Conservation (phyloP, 176 grass and related monocot species). For the Oryza nivara region DNA sequence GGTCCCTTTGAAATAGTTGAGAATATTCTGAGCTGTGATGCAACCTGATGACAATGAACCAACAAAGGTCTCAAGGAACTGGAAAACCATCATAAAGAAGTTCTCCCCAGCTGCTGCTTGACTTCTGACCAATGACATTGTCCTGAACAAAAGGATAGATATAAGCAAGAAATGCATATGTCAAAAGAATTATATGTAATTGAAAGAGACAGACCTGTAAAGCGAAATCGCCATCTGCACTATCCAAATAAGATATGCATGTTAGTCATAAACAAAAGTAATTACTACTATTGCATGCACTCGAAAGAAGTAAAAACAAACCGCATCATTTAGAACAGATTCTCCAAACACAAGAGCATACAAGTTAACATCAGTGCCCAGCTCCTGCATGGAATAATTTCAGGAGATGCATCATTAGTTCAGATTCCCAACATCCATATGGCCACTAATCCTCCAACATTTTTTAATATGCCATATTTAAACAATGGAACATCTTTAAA, state of each 20-base stretch:
- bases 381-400: constrained; percentile 70
- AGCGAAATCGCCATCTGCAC: constrained; percentile 99
- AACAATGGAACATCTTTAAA: constrained; percentile 7
- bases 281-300: constrained; percentile 8
- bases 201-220: constrained; percentile 77
- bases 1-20: not conserved
- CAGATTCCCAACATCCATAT: constrained; percentile 1
- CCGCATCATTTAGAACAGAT: constrained; percentile 98
- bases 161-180: constrained; percentile 43
- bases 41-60: constrained; percentile 97
- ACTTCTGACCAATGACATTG: constrained; percentile 98
- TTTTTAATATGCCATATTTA: constrained; percentile 3
- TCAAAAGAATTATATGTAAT: constrained; percentile 8
- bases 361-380: constrained; percentile 92
- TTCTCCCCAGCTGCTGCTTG: constrained; percentile 77
- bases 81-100: constrained; percentile 84
- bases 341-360: constrained; percentile 99
- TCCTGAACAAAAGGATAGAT: constrained; percentile 58
- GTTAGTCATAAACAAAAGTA: constrained; percentile 36
- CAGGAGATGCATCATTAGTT: constrained; percentile 27
- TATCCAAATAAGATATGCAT: constrained; percentile 45
- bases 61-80: constrained; percentile 99
- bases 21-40: constrained; percentile 35
- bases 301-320: constrained; percentile 64
- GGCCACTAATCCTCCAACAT: not conserved